These are phyloP conservation scores for Periconia sp. DNA, from an alignment of 2,329 filamentous ascomycete species.

Conservation along the genomic window DNA sequence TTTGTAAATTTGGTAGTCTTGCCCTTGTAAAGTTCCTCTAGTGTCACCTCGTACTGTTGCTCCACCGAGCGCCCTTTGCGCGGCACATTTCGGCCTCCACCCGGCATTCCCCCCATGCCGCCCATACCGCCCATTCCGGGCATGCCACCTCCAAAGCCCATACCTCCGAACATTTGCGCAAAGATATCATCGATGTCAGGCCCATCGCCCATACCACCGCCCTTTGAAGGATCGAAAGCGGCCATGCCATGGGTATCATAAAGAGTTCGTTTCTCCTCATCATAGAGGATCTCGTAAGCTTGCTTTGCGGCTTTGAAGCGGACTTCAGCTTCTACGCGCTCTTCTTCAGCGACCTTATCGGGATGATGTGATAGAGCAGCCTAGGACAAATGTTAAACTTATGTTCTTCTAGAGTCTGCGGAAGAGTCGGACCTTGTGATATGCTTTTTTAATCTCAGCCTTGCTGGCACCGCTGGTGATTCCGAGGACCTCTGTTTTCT, in stretches of 20 bases:
- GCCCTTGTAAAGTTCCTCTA: constrained; percentile 97
- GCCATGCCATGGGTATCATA: constrained; percentile 97
- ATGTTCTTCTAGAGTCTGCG: too few relatives aligned
- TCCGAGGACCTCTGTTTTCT: constrained; percentile 74
- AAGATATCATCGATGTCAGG: constrained; percentile 92
- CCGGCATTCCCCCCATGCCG: constrained; percentile 58
- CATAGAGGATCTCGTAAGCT: constrained; percentile 96
- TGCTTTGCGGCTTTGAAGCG: constrained; percentile 93
- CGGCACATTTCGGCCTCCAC: constrained; percentile 55
- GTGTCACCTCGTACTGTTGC: constrained; percentile 85
- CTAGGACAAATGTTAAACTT: constrained; percentile 53
- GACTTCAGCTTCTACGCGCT: constrained; percentile 83
- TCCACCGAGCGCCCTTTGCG: constrained; percentile 82
- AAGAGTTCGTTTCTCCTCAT: constrained; percentile 89
- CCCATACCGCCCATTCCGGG: constrained; percentile 67
- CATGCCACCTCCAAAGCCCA: constrained; percentile 50
- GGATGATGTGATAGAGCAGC: constrained; percentile 88
- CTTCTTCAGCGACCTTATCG: constrained; percentile 89
- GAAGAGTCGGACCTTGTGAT: constrained; percentile 75
- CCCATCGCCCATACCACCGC: constrained; percentile 67
- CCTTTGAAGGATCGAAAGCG: constrained; percentile 81
- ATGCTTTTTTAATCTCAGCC: constrained; percentile 91
- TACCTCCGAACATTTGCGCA: constrained; percentile 80
- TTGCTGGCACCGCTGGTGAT: constrained; percentile 74
- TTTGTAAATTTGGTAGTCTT: constrained; percentile 97